These are phyloP conservation scores for Urostyla sp. DNA, from an alignment of 73 alveolate species.

Conservation along the genomic window DNA sequence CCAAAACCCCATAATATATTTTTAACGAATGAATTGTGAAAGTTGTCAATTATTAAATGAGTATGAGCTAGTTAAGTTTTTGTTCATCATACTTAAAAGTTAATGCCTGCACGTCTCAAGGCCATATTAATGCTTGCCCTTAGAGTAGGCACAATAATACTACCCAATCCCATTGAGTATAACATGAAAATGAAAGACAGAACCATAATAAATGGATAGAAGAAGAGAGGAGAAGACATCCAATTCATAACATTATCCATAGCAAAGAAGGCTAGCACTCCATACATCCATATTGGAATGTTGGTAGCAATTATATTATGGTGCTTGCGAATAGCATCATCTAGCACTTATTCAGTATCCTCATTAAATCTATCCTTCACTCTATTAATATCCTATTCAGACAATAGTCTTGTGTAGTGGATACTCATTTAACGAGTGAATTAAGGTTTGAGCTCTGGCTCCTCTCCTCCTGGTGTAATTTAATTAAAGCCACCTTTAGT, in stretches of 20 bases:
- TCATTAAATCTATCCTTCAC: slow-evolving; percentile 78
- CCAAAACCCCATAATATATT: background rate
- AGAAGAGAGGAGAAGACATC: slow-evolving; percentile 62
- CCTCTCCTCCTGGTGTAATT: background rate
- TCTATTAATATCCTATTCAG: slow-evolving; percentile 63
- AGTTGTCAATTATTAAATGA: background rate
- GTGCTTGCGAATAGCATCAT: slow-evolving; percentile 85
- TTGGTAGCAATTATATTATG: slow-evolving; percentile 58
- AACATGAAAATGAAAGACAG: slow-evolving; percentile 22
- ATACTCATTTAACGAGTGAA: background rate
- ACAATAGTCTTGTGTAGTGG: slow-evolving; percentile 61
- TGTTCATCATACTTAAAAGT: background rate
- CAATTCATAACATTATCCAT: slow-evolving; percentile 79
- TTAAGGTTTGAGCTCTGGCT: background rate
- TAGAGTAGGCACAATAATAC: slow-evolving; percentile 12
- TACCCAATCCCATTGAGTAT: slow-evolving; percentile 63
- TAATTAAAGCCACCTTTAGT: background rate
- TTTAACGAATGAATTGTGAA: no score
- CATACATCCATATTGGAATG: slow-evolving; percentile 83
- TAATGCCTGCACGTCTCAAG: slow-evolving; percentile 7
- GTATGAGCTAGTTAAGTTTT: background rate
- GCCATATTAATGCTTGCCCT: slow-evolving; percentile 24
- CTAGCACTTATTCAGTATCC: slow-evolving; percentile 76
- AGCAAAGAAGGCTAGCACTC: slow-evolving; percentile 77
- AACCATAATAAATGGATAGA: slow-evolving; percentile 58